phyloP scores from a whole-genome alignment of 2,329 filamentous ascomycete genomes.

The Cercospora beticola region DNA sequence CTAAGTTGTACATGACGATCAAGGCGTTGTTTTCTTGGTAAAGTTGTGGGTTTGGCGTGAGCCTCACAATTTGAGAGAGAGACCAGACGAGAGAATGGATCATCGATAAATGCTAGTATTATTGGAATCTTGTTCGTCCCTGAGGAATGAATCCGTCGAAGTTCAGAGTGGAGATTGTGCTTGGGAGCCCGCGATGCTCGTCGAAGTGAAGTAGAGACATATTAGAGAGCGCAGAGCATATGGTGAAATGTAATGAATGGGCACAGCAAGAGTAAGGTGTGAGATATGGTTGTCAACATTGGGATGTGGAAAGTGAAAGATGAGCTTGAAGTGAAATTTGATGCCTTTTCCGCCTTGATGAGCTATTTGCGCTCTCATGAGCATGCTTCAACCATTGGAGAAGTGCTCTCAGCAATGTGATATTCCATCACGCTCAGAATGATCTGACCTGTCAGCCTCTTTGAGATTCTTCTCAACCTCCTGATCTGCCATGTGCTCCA shows the following conservation, averaged over 20 bases:
- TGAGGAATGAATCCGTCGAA: background rate
- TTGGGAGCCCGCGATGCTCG: background rate
- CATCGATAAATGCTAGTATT: too few relatives aligned
- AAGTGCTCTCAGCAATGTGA: too few relatives aligned
- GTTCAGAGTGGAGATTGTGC: too few relatives aligned
- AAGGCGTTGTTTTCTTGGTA: background rate
- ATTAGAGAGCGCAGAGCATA: too few relatives aligned
- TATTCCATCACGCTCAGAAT: background rate
- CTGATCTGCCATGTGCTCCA: background rate
- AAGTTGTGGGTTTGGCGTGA: background rate
- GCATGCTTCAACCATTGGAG: background rate
- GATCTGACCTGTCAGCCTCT: background rate
- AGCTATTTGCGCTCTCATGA: background rate
- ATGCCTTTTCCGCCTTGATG: background rate
- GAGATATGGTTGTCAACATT: background rate
- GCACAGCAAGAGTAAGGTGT: background rate
- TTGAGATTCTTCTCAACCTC: too few relatives aligned
- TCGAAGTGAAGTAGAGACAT: background rate
- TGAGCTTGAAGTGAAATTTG: background rate
- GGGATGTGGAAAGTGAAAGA: background rate
- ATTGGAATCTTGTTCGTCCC: background rate
- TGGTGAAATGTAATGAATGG: background rate
- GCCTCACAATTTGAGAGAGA: too few relatives aligned
- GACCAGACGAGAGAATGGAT: too few relatives aligned
- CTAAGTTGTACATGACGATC: background rate